Base-by-base conservation (phyloP, 768 basidiomycete genomes). In the Trametes meyenii region DNA sequence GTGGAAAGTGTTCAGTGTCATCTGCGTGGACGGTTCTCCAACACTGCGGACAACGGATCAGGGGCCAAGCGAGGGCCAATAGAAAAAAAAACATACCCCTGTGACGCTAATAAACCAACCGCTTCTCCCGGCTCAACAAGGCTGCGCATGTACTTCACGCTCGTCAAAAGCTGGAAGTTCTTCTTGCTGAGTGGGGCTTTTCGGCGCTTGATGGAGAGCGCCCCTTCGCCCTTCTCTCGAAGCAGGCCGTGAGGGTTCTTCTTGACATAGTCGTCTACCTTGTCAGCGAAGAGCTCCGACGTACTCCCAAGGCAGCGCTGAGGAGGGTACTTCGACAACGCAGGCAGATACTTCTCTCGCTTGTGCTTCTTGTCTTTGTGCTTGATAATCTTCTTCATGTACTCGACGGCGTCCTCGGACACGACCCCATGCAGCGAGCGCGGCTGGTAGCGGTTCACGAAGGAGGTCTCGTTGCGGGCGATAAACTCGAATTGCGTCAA, bases 1-100 rank as follows among this genome's bases (percentile, higher is more conserved):
- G 79, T 99, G 97, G 85, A 99, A 99, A 13, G 97, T 99, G 73
- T 99, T 99, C 64, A 99, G 78, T 10, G 97, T 99, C 97, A 99
- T 99, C 73, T 99, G 97, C 0, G 97, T 99, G 16, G 97, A 99
- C 5, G 97, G 97, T 74, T 99, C 97, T 53, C 97, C 97, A 44
- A 99, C 86, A 77, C 97, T 98, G 61, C 14, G 5, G 12, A 1
- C 51, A 24, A 54, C 13, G 35, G 0, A 17, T 58, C 19, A 45
- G 46, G 29, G 16, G 50, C 26, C n/a, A 7, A 44, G 17, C 29
- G 13, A 12, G 21, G 19, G 29, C 21, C 21, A 11, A 16, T 52
- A 36, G n/a, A n/a, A 46, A 45, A 26, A 21, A 51, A 13, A 26
- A 78, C 84, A 65, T 74, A 96, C 96, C 96, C 94, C 80, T 99